phyloP scores from a whole-genome alignment of 176 grass and related monocot species.

The Pontederia crassipes region DNA sequence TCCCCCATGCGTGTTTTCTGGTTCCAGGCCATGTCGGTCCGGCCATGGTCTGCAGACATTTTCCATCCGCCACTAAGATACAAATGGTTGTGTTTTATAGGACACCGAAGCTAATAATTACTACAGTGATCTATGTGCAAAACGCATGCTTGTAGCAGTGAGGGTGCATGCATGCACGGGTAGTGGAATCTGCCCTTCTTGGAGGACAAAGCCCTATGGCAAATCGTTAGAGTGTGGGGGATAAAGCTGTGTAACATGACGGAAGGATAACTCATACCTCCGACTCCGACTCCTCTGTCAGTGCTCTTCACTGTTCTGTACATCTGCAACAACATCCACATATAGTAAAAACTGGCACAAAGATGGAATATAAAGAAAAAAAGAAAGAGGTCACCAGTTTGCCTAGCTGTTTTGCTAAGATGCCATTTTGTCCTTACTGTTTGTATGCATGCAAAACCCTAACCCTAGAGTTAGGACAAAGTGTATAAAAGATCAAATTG shows the following conservation, averaged over 20 bases:
- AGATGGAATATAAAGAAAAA: neutral
- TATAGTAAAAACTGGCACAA: neutral
- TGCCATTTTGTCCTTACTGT: constrained; percentile 7
- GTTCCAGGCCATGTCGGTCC: constrained; percentile 27
- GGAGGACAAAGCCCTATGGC: neutral
- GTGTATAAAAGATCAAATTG: neutral
- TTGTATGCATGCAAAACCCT: constrained; percentile 1
- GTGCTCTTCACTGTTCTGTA: constrained; percentile 22
- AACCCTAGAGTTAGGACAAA: neutral
- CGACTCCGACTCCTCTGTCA: constrained; percentile 1
- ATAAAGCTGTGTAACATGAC: neutral
- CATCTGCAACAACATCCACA: constrained; percentile 4
- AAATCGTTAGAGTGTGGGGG: neutral
- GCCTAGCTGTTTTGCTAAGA: neutral
- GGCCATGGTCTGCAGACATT: constrained; percentile 21
- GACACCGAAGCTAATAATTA: neutral
- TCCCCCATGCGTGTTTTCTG: constrained; percentile 10
- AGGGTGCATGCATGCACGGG: neutral
- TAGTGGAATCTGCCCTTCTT: neutral
- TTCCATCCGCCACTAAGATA: constrained; percentile 19
- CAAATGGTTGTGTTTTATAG: constrained; percentile 13
- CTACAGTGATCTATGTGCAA: too few species aligned
- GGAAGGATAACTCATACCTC: constrained; percentile 10
- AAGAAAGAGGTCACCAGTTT: neutral
- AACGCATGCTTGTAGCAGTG: neutral